phyloP scores from a whole-genome alignment of 2,329 filamentous ascomycete species.

The Claviceps arundinis region DNA sequence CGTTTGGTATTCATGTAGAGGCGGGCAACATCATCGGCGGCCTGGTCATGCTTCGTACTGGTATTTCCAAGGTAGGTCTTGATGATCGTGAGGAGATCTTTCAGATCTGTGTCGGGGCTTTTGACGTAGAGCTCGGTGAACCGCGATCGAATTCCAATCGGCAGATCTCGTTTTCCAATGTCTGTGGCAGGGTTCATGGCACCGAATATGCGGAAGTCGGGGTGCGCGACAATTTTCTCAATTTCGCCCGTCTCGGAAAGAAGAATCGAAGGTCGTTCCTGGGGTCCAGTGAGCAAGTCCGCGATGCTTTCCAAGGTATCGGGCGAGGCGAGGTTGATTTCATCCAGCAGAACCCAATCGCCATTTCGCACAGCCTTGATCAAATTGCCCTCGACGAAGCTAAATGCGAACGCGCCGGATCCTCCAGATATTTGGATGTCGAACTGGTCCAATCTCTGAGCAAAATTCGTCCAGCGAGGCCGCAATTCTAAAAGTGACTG shows the following conservation, averaged over 20 bases:
- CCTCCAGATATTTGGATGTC: constrained; percentile 65
- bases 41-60: constrained; percentile 56
- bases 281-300: constrained; percentile 66
- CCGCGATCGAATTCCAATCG: constrained; percentile 72
- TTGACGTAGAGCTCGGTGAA: constrained; percentile 95
- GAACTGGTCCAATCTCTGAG: constrained; percentile 60
- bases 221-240: constrained; percentile 77
- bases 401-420: constrained; percentile 73
- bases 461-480: constrained; percentile 70
- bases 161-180: constrained; percentile 88
- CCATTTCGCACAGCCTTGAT: constrained; percentile 92
- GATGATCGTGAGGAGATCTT: constrained; percentile 79
- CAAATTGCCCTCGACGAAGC: constrained; percentile 90
- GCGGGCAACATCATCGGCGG: constrained; percentile 67
- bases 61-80: constrained; percentile 71
- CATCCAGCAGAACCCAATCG: constrained; percentile 92
- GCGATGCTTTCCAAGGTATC: constrained; percentile 91
- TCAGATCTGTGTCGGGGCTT: constrained; percentile 74
- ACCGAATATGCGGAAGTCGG: constrained; percentile 89
- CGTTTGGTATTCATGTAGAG: constrained; percentile 82
- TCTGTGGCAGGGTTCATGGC: constrained; percentile 99
- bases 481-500: constrained; percentile 44
- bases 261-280: constrained; percentile 65
- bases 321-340: constrained; percentile 90
- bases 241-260: constrained; percentile 90